Evolutionary conservation across 768 basidiomycete genomes (phyloP).

Genomic region (Tylopilus plumbeoviolaceoides): DNA sequence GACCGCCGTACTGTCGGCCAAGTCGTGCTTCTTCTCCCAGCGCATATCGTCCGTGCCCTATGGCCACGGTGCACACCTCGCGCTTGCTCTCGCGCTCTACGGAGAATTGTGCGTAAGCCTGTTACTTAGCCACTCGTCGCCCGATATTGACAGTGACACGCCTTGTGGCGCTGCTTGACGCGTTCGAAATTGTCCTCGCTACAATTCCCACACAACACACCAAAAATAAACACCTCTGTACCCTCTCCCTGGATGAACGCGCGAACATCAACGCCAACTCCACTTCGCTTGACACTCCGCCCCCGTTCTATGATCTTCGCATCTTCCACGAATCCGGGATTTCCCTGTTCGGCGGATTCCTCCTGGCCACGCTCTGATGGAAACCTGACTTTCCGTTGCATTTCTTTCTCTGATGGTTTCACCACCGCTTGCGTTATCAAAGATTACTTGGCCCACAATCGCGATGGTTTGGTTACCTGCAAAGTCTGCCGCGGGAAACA

Average conservation of each 20-base stretch:
- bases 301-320: constrained; percentile 7
- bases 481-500: constrained; percentile 50
- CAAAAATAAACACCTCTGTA: constrained; percentile 16
- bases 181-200: constrained; percentile 4
- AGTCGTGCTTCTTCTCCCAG: constrained; percentile 46
- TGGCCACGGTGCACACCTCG: constrained; percentile 57
- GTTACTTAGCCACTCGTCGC: background rate
- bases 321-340: constrained; percentile 26
- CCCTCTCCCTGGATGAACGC: constrained; percentile 15
- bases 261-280: constrained; percentile 19
- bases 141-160: constrained; percentile 11
- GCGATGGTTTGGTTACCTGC: constrained; percentile 62
- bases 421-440: constrained; percentile 12
- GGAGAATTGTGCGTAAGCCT: constrained; percentile 52
- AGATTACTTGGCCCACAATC: constrained; percentile 51
- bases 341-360: constrained; percentile 15
- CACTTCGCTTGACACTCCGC: constrained; percentile 17
- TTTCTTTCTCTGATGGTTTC: constrained; percentile 3
- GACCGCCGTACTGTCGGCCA: constrained; percentile 55
- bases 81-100: constrained; percentile 60
- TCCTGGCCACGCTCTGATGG: constrained; percentile 7
- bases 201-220: constrained; percentile 10
- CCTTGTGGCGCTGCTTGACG: constrained; percentile 11
- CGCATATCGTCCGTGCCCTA: constrained; percentile 43
- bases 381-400: constrained; percentile 1